Base-by-base conservation (phyloP, 164 flowering plant genomes). In the Cinnamomum micranthum region DNA sequence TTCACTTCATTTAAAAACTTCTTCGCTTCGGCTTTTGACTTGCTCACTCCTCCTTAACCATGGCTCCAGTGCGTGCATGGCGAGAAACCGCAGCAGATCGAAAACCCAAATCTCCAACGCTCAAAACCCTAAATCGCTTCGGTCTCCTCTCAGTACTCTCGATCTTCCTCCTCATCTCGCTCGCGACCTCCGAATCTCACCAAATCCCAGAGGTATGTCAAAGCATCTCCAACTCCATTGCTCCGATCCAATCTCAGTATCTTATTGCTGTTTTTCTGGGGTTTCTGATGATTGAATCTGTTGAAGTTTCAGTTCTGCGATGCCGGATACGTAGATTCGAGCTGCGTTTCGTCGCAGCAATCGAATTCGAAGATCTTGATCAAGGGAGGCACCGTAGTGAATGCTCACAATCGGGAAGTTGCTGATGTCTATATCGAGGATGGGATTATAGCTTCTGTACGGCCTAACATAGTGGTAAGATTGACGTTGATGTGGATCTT, bases 351-450 rank as follows among this genome's bases (percentile, higher is more conserved):
- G 15, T 22, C 20, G 1, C 60, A 7, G 55, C 67, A 83, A 2
- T 77, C 88, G 3, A 71, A 87, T 22, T 71, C 92, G 31, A 93
- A 90, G 91, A 69, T 96, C 12, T 80, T 96, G 89, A 90, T 96
- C 13, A 92, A 87, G 73, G 99, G 98, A 55, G 99, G 99, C 55
- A 96, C 88, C 9, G 97, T 96, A 52, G 99, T 96, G 9, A 96
- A 96, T 81, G 97, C 99, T 76, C 93, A 94, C 70, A 90, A 83
- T 69, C 88, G 85, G 77, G 87, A 94, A 82, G 70, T 88, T 72
- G 97, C 98, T 69, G 98, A 94, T 89, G 99, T 96, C 72, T 96
- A 91, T 77, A 86, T 96, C 12, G 97, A 94, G 79, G 90, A 96
- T 84, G 99, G 98, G 47, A 78, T 88, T 65, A 84, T 96, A 75